Evolutionary conservation across 2,329 filamentous ascomycete genomes (phyloP).

Genomic region (Xylogone sp.): DNA sequence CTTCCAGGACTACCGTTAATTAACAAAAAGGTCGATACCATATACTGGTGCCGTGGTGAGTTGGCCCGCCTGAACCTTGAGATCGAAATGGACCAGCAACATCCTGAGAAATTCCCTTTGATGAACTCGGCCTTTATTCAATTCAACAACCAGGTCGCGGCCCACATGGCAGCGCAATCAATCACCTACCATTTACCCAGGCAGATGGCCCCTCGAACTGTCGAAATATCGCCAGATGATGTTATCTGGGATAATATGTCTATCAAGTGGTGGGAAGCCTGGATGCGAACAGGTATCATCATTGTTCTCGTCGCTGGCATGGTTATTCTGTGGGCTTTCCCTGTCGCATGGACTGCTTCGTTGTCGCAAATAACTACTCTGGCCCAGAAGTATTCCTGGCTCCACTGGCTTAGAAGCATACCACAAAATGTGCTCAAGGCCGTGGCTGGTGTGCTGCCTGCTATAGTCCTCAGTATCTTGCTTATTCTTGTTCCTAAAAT

Average conservation of each 20-base stretch:
- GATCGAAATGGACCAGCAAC: conserved; percentile 84
- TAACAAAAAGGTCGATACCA: conserved; percentile 90
- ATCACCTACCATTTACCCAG: conserved; percentile 87
- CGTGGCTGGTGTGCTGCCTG: conserved; percentile 83
- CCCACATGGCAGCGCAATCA: conserved; percentile 96
- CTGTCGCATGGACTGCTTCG: conserved; percentile 82
- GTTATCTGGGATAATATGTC: conserved; percentile 98
- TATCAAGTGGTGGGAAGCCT: conserved; percentile 89
- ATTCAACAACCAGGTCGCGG: conserved; percentile 95
- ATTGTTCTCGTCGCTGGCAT: conserved; percentile 65
- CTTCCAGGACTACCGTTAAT: conserved; percentile 75
- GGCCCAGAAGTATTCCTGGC: conserved; percentile 61
- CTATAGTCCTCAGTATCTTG: conserved; percentile 70
- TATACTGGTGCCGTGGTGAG: conserved; percentile 85
- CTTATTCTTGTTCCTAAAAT: conserved; percentile 79
- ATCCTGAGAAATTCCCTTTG: conserved; percentile 79
- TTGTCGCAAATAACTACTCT: conserved; percentile 74
- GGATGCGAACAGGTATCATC: conserved; percentile 57
- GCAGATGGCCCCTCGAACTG: conserved; percentile 85
- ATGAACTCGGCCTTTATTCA: conserved; percentile 98
- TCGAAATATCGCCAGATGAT: conserved; percentile 92
- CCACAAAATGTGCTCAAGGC: conserved; percentile 61
- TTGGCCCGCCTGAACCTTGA: conserved; percentile 85
- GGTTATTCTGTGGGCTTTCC: conserved; percentile 85
- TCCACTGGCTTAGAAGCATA: conserved; percentile 63